Evolutionary conservation across 345 rosid species (phyloP).

Genomic region (Eucalyptus erythrocorys): DNA sequence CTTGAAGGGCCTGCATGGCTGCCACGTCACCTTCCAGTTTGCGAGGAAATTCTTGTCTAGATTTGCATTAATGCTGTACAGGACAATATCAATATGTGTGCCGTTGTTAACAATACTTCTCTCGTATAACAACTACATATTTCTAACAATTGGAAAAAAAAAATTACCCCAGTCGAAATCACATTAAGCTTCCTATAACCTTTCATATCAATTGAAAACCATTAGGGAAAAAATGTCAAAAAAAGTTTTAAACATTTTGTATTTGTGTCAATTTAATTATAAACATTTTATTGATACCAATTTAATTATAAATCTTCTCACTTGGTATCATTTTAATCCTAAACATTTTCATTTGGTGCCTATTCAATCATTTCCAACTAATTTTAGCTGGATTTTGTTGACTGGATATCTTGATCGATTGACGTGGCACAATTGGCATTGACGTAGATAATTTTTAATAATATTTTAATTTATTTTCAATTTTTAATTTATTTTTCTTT

Average conservation of each 20-base stretch:
- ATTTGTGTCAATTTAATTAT: accelerated
- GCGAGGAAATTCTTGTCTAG: background rate
- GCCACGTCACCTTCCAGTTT: background rate
- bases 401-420: accelerated
- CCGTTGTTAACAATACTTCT: background rate
- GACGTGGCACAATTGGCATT: too few species aligned
- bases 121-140: background rate
- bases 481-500: too few species aligned
- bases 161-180: too few species aligned
- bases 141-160: background rate
- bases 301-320: accelerated
- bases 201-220: background rate
- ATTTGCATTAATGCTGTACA: background rate
- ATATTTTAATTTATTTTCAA: too few species aligned
- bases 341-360: too few species aligned
- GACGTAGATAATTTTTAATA: accelerated
- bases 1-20: background rate
- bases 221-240: too few species aligned
- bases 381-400: too few species aligned
- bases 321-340: accelerated
- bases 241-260: accelerated
- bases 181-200: background rate
- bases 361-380: accelerated
- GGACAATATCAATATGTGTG: background rate
- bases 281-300: accelerated